phyloP scores from a whole-genome alignment of 2,329 filamentous ascomycete species.

The Colletotrichum paranaense region DNA sequence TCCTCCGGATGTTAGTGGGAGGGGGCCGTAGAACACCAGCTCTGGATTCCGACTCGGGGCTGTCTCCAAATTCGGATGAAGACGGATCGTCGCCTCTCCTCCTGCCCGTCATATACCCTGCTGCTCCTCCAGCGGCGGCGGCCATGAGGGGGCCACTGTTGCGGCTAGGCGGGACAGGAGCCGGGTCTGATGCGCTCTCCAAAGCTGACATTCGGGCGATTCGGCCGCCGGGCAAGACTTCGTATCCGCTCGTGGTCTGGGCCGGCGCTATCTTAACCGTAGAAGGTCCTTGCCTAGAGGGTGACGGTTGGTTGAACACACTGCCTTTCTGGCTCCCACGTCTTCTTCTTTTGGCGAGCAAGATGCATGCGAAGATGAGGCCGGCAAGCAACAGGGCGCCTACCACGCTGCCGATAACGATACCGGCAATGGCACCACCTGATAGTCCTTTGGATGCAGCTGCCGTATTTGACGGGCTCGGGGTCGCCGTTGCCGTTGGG shows the following conservation, averaged over 20 bases:
- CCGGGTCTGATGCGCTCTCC: slow-evolving; percentile 77
- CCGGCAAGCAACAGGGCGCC: slow-evolving; percentile 77
- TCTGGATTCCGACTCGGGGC: slow-evolving; percentile 75
- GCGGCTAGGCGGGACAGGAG: slow-evolving; percentile 57
- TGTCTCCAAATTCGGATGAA: slow-evolving; percentile 78
- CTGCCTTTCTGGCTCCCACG: slow-evolving; percentile 73
- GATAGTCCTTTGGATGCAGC: slow-evolving; percentile 63
- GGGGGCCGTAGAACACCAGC: slow-evolving; percentile 66
- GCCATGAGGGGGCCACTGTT: slow-evolving; percentile 40
- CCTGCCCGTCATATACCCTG: slow-evolving; percentile 54
- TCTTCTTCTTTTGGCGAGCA: slow-evolving; percentile 61
- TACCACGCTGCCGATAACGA: slow-evolving; percentile 83
- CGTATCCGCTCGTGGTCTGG: slow-evolving; percentile 64
- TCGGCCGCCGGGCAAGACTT: slow-evolving; percentile 85
- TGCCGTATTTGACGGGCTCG: slow-evolving; percentile 43
- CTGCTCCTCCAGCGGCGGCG: slow-evolving; percentile 59
- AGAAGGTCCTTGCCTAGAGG: slow-evolving; percentile 63
- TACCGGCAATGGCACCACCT: slow-evolving; percentile 90
- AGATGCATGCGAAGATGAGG: slow-evolving; percentile 75
- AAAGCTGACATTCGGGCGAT: slow-evolving; percentile 97
- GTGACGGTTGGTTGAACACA: slow-evolving; percentile 91
- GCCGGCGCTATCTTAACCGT: slow-evolving; percentile 51
- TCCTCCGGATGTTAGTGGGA: slow-evolving; percentile 72
- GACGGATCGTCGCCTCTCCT: slow-evolving; percentile 67
- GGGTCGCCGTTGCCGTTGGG: slow-evolving; percentile 59